Evolutionary conservation across 306 rosid species (phyloP).

Genomic region (Dalbergia oliveri): DNA sequence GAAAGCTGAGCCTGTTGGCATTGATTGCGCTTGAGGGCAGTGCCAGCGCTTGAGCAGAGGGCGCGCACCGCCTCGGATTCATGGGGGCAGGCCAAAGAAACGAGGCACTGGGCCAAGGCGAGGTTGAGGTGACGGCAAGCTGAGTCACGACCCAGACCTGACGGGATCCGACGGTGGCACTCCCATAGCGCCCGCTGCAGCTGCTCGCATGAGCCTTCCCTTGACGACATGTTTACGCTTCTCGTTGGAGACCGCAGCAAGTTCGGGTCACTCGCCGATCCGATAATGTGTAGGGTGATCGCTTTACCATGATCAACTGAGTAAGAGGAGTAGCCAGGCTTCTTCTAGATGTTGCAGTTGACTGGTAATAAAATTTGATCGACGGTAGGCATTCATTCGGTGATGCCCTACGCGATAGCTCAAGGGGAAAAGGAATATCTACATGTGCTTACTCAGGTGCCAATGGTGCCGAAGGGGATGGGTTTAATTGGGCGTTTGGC

Average conservation of each 20-base stretch:
- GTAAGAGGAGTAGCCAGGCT: no score
- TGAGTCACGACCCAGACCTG: slow-evolving; percentile 52
- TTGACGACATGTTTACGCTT: slow-evolving; percentile 23
- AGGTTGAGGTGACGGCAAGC: slow-evolving; percentile 70
- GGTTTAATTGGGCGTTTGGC: no score
- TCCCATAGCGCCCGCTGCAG: slow-evolving; percentile 61
- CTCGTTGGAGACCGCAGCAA: slow-evolving; percentile 6
- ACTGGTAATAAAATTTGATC: no score
- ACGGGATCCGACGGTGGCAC: slow-evolving; percentile 65
- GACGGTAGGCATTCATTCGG: no score
- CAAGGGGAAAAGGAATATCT: no score
- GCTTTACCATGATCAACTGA: not conserved
- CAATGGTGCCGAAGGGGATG: no score
- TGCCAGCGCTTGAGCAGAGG: slow-evolving; percentile 68
- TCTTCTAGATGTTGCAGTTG: no score
- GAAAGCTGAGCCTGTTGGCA: slow-evolving; percentile 74
- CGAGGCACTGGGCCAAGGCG: slow-evolving; percentile 61
- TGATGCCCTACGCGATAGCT: no score
- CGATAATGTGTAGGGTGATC: not conserved
- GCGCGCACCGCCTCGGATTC: slow-evolving; percentile 63
- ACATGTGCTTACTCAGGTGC: no score
- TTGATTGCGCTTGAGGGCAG: slow-evolving; percentile 67
- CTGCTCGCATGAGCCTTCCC: slow-evolving; percentile 53
- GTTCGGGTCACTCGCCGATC: not conserved
- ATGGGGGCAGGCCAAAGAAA: slow-evolving; percentile 56